Percentiles rank a stretch among this genome's conserved stretches.
Conservation (phyloP, 805 yeast species). For the Yarrowia sp. region DNA sequence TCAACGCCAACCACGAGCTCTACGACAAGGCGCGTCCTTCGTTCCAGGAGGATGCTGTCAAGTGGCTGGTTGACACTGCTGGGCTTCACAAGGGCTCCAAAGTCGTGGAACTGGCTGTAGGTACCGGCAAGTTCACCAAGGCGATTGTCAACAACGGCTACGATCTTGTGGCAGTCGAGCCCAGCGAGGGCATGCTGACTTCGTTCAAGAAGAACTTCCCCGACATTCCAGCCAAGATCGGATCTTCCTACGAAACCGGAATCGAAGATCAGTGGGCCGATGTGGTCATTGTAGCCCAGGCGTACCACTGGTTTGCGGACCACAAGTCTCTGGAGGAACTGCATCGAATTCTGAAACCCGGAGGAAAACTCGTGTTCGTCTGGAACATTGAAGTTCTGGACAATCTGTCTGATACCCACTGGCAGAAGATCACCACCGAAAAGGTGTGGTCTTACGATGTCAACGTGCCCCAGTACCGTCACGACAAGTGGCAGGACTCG, state of each 20-base stretch:
- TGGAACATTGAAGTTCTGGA: constrained; percentile 62
- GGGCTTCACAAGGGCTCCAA: constrained; percentile 49
- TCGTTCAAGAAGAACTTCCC: constrained; percentile 59
- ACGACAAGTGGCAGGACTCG: constrained; percentile 54
- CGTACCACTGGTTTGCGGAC: constrained; percentile 73
- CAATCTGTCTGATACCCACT: constrained; percentile 46
- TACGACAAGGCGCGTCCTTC: constrained; percentile 64
- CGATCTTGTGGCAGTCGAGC: constrained; percentile 59
- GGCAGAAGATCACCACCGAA: constrained; percentile 53
- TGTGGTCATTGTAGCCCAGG: constrained; percentile 64
- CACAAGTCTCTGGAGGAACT: constrained; percentile 57
- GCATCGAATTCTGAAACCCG: constrained; percentile 58
- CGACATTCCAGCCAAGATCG: constrained; percentile 50
- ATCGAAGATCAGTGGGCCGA: constrained; percentile 56
- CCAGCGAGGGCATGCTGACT: constrained; percentile 63
- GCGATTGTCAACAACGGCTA: constrained; percentile 54
- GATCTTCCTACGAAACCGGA: constrained; percentile 59
- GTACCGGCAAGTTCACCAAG: constrained; percentile 69
- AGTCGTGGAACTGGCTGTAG: constrained; percentile 62
- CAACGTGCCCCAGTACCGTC: constrained; percentile 64
- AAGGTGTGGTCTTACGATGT: constrained; percentile 52
- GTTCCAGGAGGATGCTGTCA: constrained; percentile 55
- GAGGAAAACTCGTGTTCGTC: constrained; percentile 60
- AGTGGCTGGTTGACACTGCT: constrained; percentile 53
- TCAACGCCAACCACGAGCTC: constrained; percentile 58